Evolutionary conservation across 225 moss, liverwort and hornwort species (phyloP).

Genomic region (Lunularia cruciata): DNA sequence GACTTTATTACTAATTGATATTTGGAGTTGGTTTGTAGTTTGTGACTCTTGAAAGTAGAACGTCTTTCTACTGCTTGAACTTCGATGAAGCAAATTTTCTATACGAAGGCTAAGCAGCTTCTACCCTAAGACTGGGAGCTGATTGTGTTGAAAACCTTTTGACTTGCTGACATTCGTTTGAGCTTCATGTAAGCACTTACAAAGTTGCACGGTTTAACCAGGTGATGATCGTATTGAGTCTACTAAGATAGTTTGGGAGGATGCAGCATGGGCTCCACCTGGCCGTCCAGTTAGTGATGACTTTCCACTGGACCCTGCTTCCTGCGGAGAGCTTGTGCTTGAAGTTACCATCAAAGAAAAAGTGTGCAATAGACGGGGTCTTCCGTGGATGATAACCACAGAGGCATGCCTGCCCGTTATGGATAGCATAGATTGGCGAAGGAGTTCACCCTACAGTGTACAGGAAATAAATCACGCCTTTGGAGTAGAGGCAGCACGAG

Average conservation of each 20-base stretch:
- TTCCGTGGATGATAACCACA: conserved; percentile 64
- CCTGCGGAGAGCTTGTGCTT: conserved; percentile 58
- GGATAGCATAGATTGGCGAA: conserved; percentile 70
- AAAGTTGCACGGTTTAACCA: conserved; percentile 14
- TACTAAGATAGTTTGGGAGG: conserved; percentile 69
- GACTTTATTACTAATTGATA: too few relatives aligned
- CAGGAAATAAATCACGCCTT: conserved; percentile 75
- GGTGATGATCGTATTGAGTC: conserved; percentile 78
- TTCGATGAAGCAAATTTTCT: too few relatives aligned
- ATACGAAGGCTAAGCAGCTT: too few relatives aligned
- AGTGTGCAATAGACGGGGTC: conserved; percentile 38
- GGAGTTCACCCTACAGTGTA: conserved; percentile 87
- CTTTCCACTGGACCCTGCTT: neutral
- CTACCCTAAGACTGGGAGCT: too few relatives aligned
- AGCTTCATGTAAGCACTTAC: neutral
- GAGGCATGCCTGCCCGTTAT: conserved; percentile 60
- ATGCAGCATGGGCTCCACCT: conserved; percentile 55
- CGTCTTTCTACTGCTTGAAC: too few relatives aligned
- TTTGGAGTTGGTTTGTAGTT: too few relatives aligned
- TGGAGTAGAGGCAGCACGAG: conserved; percentile 74
- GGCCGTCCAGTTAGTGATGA: conserved; percentile 30
- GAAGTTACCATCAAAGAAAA: conserved; percentile 60
- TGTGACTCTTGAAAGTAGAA: too few relatives aligned
- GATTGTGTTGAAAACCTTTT: too few relatives aligned
- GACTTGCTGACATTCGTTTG: neutral